These are phyloP conservation scores for Zopfia rhizophila DNA, from an alignment of 2,329 filamentous ascomycete species.

Conservation along the genomic window DNA sequence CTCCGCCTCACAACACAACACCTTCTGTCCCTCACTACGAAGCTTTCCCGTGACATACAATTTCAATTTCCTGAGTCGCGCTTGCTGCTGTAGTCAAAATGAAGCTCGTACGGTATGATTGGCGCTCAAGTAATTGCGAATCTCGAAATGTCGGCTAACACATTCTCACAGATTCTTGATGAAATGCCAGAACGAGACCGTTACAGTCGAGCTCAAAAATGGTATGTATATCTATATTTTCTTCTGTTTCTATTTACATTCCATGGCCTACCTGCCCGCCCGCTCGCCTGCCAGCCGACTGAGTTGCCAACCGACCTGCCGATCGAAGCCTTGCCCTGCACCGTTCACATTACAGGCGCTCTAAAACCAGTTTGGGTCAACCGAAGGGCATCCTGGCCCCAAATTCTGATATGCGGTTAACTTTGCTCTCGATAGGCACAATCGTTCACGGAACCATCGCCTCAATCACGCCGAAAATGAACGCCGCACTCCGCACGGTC, in stretches of 20 bases:
- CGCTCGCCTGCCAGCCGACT: conserved; percentile 11
- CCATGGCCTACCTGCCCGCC: conserved; percentile 1
- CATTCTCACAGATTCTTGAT: conserved; percentile 81
- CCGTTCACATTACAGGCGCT: too few species aligned
- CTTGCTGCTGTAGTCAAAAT: too few species aligned
- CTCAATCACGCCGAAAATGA: conserved; percentile 98
- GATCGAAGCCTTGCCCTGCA: too few species aligned
- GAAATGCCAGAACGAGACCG: conserved; percentile 99
- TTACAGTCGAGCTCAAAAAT: conserved; percentile 98
- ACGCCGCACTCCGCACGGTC: conserved; percentile 92
- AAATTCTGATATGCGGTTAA: too few species aligned
- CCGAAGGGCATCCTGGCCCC: too few species aligned
- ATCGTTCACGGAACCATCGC: conserved; percentile 97
- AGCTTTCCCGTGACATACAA: too few species aligned
- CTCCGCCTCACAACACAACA: too few species aligned
- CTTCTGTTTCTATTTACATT: conserved; percentile 1
- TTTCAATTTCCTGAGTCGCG: too few species aligned
- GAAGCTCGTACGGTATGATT: conserved; percentile 93
- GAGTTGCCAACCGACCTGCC: not conserved
- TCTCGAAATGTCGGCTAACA: conserved; percentile 28
- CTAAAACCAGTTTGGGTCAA: too few species aligned
- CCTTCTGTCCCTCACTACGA: too few species aligned
- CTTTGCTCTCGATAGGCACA: too few species aligned
- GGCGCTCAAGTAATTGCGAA: conserved; percentile 36
- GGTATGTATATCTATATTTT: conserved; percentile 66